Base-by-base conservation (phyloP, 352 stramenopile species). In the Pythium vanterpoolii region DNA sequence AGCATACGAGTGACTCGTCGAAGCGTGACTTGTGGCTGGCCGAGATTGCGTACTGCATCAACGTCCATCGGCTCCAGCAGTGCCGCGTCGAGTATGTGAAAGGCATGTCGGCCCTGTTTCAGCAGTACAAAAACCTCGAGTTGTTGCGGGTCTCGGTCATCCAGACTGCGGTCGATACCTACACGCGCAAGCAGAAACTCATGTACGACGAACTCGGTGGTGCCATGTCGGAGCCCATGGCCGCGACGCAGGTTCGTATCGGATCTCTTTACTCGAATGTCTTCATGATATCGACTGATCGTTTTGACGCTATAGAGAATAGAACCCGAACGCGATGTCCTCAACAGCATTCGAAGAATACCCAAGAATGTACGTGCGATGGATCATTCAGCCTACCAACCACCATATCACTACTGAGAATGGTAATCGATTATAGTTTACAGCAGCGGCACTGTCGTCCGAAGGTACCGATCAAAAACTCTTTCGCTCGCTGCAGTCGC, bases 91-190 rank as follows among this genome's bases (percentile, higher is more conserved):
- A 85, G 57, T 94, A 94, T 51, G 84, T 94, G 28, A 94, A 83
- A 42, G 75, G 78, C n/a, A 94, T 94, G 84, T 77, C 84, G 13
- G 64, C 60, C 10, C 73, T 91, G 7, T 94, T 94, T 33, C 76
- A 90, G 54, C 77, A 92, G 62, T 92, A 90, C 62, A 94, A 94
- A 55, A 87, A 74, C 33, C 74, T 94, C 28, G 84, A 94, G 43
- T 64, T 90, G 7, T 66, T 86, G 59, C 73, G 84, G 40, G 71
- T 78, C 4, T 84, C 84, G 0, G 82, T 94, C 33, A 75, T 89
- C 19, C 82, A 94, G 44, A 89, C 82, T 1, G 76, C 79, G 13
- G 49, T 94, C 19, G 84, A 92, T 44, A 90, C 72, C 31, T 92
- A 90, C 63, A 73, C 83, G 14, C 78, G 84, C 19, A 94, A 94